Conservation (phyloP, 1,284 basidiomycete genomes). For the Meripilus lineatus region DNA sequence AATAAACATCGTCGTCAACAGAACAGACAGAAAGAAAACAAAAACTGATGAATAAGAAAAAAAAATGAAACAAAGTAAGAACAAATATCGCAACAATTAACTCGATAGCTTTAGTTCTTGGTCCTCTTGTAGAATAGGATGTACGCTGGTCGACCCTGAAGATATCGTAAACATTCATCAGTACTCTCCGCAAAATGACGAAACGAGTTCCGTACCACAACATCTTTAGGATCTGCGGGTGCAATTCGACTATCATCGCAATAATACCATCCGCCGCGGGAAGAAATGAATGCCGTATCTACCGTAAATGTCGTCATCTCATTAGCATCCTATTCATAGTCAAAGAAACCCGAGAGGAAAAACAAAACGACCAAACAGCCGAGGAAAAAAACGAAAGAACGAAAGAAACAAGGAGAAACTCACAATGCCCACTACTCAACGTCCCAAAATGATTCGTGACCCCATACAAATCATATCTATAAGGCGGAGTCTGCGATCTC, state of each 20-base stretch:
- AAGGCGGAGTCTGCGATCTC: slow-evolving; percentile 76
- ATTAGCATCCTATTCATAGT: background rate
- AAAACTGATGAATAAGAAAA: slow-evolving; percentile 20
- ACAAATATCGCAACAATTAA: slow-evolving; percentile 13
- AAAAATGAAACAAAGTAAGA: slow-evolving; percentile 26
- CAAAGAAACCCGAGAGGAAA: no score
- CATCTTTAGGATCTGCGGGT: slow-evolving; percentile 66
- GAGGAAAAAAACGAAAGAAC: no score
- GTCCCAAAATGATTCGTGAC: slow-evolving; percentile 93
- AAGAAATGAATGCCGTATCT: slow-evolving; percentile 87
- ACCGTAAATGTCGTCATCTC: slow-evolving; percentile 1
- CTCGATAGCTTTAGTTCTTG: slow-evolving; percentile 52
- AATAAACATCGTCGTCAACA: slow-evolving; percentile 16
- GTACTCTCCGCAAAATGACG: no score
- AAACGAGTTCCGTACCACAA: slow-evolving; percentile 64
- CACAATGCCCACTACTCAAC: slow-evolving; percentile 89
- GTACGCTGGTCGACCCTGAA: slow-evolving; percentile 80
- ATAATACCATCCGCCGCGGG: slow-evolving; percentile 78
- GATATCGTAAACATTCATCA: no score
- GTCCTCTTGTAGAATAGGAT: slow-evolving; percentile 83
- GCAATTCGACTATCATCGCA: slow-evolving; percentile 84
- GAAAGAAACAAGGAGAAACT: no score
- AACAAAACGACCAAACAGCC: no score
- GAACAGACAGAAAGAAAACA: slow-evolving; percentile 15
- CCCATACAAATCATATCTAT: slow-evolving; percentile 83